Percentiles rank a stretch among this genome's conserved stretches.
These are phyloP conservation scores for Trichophyton verrucosum DNA, from an alignment of 2,329 filamentous ascomycete genomes.

Conservation along the genomic window DNA sequence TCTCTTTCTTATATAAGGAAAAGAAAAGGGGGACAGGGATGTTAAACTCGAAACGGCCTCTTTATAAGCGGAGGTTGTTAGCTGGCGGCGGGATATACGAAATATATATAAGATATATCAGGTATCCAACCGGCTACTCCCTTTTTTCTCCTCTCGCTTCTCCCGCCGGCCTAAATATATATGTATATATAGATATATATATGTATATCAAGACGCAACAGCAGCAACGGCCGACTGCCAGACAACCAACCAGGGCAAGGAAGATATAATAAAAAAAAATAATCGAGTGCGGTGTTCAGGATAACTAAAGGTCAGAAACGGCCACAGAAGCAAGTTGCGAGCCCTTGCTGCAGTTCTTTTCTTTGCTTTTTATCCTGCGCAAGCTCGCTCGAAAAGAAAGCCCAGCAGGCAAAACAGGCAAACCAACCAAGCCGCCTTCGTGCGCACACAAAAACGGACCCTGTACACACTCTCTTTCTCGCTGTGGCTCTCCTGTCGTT, in stretches of 20 bases:
- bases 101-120: background rate
- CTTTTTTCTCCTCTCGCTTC: background rate
- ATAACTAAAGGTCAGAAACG: background rate
- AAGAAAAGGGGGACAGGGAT: background rate
- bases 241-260: background rate
- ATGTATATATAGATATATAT: no score
- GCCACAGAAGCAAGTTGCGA: background rate
- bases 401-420: background rate
- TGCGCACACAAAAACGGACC: no score
- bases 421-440: no score
- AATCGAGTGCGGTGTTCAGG: background rate
- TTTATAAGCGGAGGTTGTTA: background rate
- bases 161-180: background rate
- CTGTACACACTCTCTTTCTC: no score
- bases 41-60: background rate
- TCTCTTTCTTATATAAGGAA: background rate
- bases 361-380: background rate
- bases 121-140: background rate
- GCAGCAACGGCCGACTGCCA: background rate
- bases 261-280: no score
- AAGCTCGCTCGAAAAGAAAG: background rate
- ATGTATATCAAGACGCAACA: no score
- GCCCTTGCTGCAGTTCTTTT: background rate
- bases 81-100: background rate
- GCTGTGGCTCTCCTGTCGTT: no score